phyloP scores from a whole-genome alignment of 768 basidiomycete species.

The Mycena chlorophos region DNA sequence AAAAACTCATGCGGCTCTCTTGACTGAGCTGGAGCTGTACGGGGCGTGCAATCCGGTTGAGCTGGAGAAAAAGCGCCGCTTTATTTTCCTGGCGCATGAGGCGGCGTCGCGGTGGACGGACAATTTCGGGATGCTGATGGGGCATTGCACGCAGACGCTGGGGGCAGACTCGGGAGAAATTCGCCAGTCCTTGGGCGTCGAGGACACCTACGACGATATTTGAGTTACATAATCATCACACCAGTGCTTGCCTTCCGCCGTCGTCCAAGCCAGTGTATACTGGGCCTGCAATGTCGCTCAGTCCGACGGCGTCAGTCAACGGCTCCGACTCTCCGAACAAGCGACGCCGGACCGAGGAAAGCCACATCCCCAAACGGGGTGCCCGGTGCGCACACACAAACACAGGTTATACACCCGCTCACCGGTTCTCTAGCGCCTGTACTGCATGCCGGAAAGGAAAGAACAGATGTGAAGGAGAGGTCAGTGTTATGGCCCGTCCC shows the following conservation, averaged over 20 bases:
- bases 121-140: conserved; percentile 66
- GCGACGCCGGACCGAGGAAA: conserved; percentile 53
- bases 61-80: conserved; percentile 75
- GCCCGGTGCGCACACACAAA: conserved; percentile 38
- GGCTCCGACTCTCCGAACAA: conserved; percentile 56
- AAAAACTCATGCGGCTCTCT: conserved; percentile 50
- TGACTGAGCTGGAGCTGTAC: conserved; percentile 72
- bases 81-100: conserved; percentile 75
- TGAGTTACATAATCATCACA: not conserved
- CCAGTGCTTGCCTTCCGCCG: not conserved
- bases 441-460: conserved; percentile 89
- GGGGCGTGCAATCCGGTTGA: conserved; percentile 83
- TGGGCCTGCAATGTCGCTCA: conserved; percentile 60
- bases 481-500: conserved; percentile 49
- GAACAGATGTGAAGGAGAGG: conserved; percentile 78
- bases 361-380: conserved; percentile 88
- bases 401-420: not conserved
- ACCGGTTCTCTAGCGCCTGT: conserved; percentile 53
- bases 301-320: conserved; percentile 59
- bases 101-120: conserved; percentile 90
- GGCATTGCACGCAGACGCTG: conserved; percentile 65
- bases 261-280: not conserved
- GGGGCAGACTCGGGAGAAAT: conserved; percentile 61
- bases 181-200: conserved; percentile 19
- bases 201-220: not conserved